Evolutionary conservation across 768 basidiomycete genomes (phyloP).

Genomic region (Artomyces pyxidatus): DNA sequence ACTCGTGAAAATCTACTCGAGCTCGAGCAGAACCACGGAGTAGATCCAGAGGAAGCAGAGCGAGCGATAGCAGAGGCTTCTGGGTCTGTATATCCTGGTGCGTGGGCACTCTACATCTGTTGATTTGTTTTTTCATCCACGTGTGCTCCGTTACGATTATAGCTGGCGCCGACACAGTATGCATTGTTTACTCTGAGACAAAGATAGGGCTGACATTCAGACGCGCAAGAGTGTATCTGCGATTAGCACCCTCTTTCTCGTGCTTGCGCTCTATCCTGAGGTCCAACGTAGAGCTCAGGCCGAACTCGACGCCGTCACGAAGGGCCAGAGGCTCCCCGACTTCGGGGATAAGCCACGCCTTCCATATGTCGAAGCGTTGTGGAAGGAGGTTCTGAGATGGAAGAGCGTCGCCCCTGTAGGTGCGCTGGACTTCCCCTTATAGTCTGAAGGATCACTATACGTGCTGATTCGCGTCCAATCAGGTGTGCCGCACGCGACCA

Average conservation of each 20-base stretch:
- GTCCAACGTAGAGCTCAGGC: slow-evolving; percentile 2
- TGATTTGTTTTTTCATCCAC: not conserved
- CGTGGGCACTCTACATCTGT: not conserved
- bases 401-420: not conserved
- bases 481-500: not conserved
- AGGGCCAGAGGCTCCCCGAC: not conserved
- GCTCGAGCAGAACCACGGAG: not conserved
- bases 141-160: not conserved
- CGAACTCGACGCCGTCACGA: slow-evolving; percentile 1
- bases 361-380: slow-evolving; percentile 3
- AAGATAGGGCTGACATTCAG: not conserved
- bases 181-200: not conserved
- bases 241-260: slow-evolving; percentile 1
- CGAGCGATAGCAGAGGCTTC: not conserved
- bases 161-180: slow-evolving; percentile 2
- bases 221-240: not conserved
- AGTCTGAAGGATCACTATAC: not conserved
- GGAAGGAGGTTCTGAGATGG: slow-evolving; percentile 4
- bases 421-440: not conserved
- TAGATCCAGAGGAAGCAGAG: not conserved
- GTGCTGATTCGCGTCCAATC: not conserved
- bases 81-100: not conserved
- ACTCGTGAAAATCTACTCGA: not conserved
- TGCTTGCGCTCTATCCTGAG: not conserved
- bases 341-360: slow-evolving; percentile 5